These are phyloP conservation scores for Kluyveromyces sp. DNA, from an alignment of 1,139 yeast species.

Conservation along the genomic window DNA sequence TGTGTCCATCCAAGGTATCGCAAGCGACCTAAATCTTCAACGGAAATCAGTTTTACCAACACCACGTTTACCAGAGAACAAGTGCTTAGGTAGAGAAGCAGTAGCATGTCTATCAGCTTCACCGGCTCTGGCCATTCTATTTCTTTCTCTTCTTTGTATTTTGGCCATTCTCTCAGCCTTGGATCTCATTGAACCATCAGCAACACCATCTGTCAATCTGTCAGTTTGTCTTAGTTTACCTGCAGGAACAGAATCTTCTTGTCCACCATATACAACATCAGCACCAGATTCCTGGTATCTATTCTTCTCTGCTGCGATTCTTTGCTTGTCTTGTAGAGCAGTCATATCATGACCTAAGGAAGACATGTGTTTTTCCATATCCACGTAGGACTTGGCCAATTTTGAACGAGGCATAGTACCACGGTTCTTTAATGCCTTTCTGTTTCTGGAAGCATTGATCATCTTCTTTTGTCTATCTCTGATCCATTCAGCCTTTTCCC, in stretches of 20 bases:
- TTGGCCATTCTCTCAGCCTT: conserved; percentile 86
- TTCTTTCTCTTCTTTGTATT: conserved; percentile 88
- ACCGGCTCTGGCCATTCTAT: conserved; percentile 87
- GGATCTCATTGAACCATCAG: conserved; percentile 70
- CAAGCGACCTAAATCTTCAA: conserved; percentile 14
- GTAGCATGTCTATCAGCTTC: conserved; percentile 91
- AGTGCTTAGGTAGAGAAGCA: conserved; percentile 83
- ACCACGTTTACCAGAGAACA: conserved; percentile 95
- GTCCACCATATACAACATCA: conserved; percentile 54
- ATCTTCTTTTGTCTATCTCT: conserved; percentile 90
- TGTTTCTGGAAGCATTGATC: conserved; percentile 81
- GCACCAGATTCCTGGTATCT: conserved; percentile 55
- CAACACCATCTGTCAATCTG: conserved; percentile 79
- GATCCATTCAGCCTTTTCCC: conserved; percentile 89
- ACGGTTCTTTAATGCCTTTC: conserved; percentile 80
- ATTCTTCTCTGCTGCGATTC: conserved; percentile 34
- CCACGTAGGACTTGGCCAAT: conserved; percentile 63
- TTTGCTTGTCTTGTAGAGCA: conserved; percentile 46
- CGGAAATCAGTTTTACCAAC: conserved; percentile 71
- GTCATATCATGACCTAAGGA: conserved; percentile 82
- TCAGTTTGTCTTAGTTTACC: conserved; percentile 58
- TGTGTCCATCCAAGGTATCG: background rate
- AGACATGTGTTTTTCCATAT: conserved; percentile 85
- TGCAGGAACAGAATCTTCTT: conserved; percentile 30
- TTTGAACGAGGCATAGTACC: conserved; percentile 92